Base-by-base conservation (phyloP, 78 protist genomes). In the Creolimax fragrantissima region DNA sequence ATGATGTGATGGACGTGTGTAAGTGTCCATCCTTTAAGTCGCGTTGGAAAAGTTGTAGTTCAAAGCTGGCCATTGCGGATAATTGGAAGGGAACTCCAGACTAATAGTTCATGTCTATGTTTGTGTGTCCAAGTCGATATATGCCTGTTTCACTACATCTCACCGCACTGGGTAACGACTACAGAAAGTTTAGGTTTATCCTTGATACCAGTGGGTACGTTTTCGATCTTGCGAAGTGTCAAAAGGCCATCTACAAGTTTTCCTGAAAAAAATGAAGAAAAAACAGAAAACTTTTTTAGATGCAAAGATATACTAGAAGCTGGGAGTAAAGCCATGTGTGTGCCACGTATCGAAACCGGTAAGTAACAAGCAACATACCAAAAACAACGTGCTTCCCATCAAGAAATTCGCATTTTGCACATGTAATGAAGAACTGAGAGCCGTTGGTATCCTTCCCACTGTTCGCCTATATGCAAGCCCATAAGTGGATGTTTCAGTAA, bases 361-460 rank as follows among this genome's bases (percentile, higher is more conserved):
- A n/a, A n/a, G n/a, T n/a, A n/a, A n/a, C n/a, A n/a, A n/a, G n/a
- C n/a, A 1, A 58, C 88, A 37, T 17, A 3, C 99, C 99, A 89
- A 98, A 98, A 42, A 98, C 99, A 3, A 98, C 99, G 96, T 99
- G 98, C 95, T 97, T 96, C 58, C 94, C 95, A 94, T 99, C 99
- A 6, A 99, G 92, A 97, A 97, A 96, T 3, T 92, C 96, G 88
- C 94, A 83, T 11, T 96, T 94, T 44, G 96, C 43, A 39, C 47
- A 41, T 24, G 93, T 90, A 17, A 90, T 44, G 93, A 90, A 90
- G 42, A 90, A 90, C 94, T 96, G 97, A 41, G 92, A 94, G 41
- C 96, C 96, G 90, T 94, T 96, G 81, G 97, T 94, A 95, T 98
- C 74, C 81, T 95, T 94, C 32, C 98, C 98, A 41, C 94, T 42